Evolutionary conservation across 2,329 filamentous ascomycete genomes (phyloP), one percentile per base, ranked within the genome.

Genomic region (Tolypocladium album): DNA sequence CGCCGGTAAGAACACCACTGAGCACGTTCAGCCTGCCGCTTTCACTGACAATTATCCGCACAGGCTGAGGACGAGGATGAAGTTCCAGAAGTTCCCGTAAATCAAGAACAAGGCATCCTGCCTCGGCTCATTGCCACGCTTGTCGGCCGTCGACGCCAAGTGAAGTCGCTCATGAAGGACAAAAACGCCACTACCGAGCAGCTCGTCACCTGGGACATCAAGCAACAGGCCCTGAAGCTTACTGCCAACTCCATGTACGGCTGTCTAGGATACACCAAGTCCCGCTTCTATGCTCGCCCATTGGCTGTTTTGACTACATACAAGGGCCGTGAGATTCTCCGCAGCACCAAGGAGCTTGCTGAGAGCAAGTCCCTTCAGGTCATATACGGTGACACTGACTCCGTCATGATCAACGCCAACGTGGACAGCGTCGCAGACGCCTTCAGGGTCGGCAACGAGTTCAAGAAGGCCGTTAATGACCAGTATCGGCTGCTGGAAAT

Each of bases 241-340:
- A 99, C 95, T 52, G 94, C 94, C 70, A 99, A 99, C 77, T 97
- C 93, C 65, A 99, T 99, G 95, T 99, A 99, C 74, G 94, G 94
- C 67, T 99, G 94, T 82, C 79, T 99, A 73, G 94, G 94, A 67
- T 99, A 97, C 72, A 93, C 90, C 15, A 96, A 92, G 71, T 97
- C 94, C 60, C 90, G 94, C 57, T 99, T 99, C 78, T 99, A 99
- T 69, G 94, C 94, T 61, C 87, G 94, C 60, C 94, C 94, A 13
- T 81, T 99, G 56, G 94, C 94, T 61, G 91, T 97, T 75, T 87
- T 99, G 72, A 97, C 92, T 3, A 99, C 94, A 0, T 96, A 87
- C 78, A 97, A 99, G 74, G 94, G 94, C 61, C 91, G 94, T 78
- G 94, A 99, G 78, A 97, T 99, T 83, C 80, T 99, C 61, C 86